Conservation (phyloP, 2,329 filamentous ascomycete species). For the Claviceps sp. region DNA sequence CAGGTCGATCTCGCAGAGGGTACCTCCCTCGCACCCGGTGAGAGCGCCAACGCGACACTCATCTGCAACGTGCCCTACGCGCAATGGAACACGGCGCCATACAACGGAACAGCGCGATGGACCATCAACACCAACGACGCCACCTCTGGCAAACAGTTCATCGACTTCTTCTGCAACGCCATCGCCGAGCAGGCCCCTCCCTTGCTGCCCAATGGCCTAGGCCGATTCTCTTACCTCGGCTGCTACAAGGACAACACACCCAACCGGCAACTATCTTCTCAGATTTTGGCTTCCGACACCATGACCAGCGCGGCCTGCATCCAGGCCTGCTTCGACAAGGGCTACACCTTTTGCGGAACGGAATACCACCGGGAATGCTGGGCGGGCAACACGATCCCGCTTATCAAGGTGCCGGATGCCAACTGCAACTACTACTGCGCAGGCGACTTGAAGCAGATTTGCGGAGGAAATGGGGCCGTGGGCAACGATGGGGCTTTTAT, state of each 20-base stretch:
- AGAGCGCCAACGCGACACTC: conserved; percentile 37
- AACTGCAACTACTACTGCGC: conserved; percentile 40
- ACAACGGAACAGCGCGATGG: conserved; percentile 35
- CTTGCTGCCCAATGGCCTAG: conserved; percentile 27
- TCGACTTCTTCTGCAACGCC: conserved; percentile 38
- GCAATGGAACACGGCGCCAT: conserved; percentile 42
- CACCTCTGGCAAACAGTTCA: conserved; percentile 34
- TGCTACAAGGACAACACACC: conserved; percentile 45
- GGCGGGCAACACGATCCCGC: conserved; percentile 36
- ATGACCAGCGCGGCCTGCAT: conserved; percentile 34
- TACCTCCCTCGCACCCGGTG: conserved; percentile 31
- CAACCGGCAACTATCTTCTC: conserved; percentile 32
- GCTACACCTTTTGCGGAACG: conserved; percentile 31
- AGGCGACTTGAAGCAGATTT: conserved; percentile 35
- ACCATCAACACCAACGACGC: conserved; percentile 45
- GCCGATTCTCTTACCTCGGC: conserved; percentile 38
- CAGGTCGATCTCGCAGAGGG: conserved; percentile 45
- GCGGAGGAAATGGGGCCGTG: conserved; percentile 34
- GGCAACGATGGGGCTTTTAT: conserved; percentile 27
- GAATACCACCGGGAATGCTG: conserved; percentile 41
- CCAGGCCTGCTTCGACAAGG: conserved; percentile 22
- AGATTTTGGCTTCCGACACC: conserved; percentile 25
- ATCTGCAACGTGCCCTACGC: conserved; percentile 42
- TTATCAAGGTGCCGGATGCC: conserved; percentile 25
- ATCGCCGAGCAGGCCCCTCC: conserved; percentile 40